Base-by-base conservation (phyloP, 371 early-diverging fungal genomes). In the Mucor sp. region DNA sequence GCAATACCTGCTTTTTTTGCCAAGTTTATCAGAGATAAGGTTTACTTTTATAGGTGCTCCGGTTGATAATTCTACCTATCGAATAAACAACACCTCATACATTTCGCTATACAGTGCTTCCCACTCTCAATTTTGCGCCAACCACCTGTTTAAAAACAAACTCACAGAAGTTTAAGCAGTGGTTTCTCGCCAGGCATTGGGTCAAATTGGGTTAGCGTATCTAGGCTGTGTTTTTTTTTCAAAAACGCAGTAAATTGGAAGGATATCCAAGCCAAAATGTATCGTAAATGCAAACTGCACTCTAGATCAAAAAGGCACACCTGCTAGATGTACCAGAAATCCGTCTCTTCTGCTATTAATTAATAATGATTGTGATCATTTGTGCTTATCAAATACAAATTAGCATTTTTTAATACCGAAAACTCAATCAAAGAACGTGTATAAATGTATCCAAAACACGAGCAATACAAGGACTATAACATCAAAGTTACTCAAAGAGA, bases 21-120 rank as follows among this genome's bases (percentile, higher is more conserved):
- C 6, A 19, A 25, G 4, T n/a, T 41, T 14, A 53, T 14, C 14
- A 53, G 14, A 14, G 53, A 53, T 53, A 53, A 53, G 53, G 53
- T 53, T 53, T 53, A 5, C 27, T 15, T 27, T 25, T 53, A 11
- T 14, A 17, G 59, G 59, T 37, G 11, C 4, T 41, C 58, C 65
- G 65, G 65, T 43, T 65, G 47, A 44, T 32, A 58, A 65, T 65
- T 65, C 47, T 65, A 57, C 65, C 65, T 65, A 65, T 65, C 65
- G 58, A 27, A 43, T 8, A 15, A 19, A 3, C 39, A 56, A 30
- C 15, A 37, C 25, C 33, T 53, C 37, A 2, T 3, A 4, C 41
- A 41, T n/a, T n/a, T n/a, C n/a, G n/a, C n/a, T n/a, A n/a, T n/a
- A n/a, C n/a, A n/a, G n/a, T n/a, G n/a, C n/a, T n/a, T n/a, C n/a